These are phyloP conservation scores for Hypoxylon trugodes DNA, from an alignment of 495 filamentous ascomycete species.

Conservation along the genomic window DNA sequence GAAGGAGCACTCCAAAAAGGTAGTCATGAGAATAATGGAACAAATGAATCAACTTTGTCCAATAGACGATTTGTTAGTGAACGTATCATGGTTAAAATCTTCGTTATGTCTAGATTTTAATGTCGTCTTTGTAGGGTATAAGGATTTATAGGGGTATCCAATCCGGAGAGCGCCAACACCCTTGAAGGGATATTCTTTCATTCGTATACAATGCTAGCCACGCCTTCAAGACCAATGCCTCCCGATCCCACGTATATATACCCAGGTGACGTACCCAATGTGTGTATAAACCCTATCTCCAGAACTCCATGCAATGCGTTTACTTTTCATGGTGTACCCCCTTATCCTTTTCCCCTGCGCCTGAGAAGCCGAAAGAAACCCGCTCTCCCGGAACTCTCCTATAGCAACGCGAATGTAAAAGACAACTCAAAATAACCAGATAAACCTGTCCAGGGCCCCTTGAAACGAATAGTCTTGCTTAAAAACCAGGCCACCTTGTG, in stretches of 20 bases:
- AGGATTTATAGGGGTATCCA: too few relatives aligned
- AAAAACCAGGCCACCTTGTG: not conserved
- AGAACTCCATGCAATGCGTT: conserved; percentile 34
- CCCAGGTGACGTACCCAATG: not conserved
- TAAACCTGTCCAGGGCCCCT: not conserved
- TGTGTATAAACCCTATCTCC: conserved; percentile 6
- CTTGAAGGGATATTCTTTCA: too few relatives aligned
- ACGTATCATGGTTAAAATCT: too few relatives aligned
- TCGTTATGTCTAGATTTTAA: too few relatives aligned
- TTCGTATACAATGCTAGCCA: too few relatives aligned
- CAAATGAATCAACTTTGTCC: not conserved
- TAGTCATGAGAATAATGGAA: conserved; percentile 1
- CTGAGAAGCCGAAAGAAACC: not conserved
- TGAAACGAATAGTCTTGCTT: not conserved
- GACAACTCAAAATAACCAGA: not conserved
- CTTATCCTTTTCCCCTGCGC: not conserved
- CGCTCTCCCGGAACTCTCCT: not conserved
- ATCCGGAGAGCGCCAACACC: too few relatives aligned
- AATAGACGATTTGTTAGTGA: not conserved
- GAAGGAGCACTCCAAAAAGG: conserved; percentile 2
- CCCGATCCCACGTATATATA: too few relatives aligned
- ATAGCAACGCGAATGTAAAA: not conserved
- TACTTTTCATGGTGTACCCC: conserved; percentile 13
- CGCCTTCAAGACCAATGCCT: too few relatives aligned
- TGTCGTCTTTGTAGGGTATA: too few relatives aligned